Conservation (phyloP, 768 basidiomycete genomes). For the Collybia sordida region DNA sequence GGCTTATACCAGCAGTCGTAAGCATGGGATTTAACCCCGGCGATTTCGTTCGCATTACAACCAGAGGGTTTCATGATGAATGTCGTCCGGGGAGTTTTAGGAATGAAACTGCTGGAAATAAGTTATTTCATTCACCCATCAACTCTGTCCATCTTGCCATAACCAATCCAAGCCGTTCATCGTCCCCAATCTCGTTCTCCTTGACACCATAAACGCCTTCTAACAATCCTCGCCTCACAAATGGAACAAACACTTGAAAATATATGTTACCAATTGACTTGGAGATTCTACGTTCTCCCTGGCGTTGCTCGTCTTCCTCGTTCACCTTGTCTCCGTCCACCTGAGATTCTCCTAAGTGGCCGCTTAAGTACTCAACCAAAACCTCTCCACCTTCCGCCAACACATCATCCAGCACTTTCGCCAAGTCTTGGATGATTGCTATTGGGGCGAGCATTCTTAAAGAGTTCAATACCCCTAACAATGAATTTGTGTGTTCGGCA, state of each 20-base stretch:
- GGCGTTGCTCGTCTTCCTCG: slow-evolving; percentile 11
- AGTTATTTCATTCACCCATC: too few species aligned
- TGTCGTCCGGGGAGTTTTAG: too few species aligned
- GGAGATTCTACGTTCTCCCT: slow-evolving; percentile 31
- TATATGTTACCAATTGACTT: slow-evolving; percentile 57
- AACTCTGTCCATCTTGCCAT: too few species aligned
- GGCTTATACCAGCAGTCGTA: too few species aligned
- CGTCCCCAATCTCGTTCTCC: slow-evolving; percentile 17
- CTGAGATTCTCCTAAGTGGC: slow-evolving; percentile 11
- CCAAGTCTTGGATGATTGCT: slow-evolving; percentile 50
- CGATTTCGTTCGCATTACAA: too few species aligned
- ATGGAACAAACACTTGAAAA: slow-evolving; percentile 65
- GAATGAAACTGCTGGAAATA: too few species aligned
- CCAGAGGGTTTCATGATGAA: too few species aligned
- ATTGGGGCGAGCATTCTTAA: slow-evolving; percentile 80
- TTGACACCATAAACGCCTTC: slow-evolving; percentile 70
- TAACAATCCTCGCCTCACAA: slow-evolving; percentile 63
- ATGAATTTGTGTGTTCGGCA: slow-evolving; percentile 69
- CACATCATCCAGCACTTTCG: slow-evolving; percentile 47
- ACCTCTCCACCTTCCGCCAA: slow-evolving; percentile 45
- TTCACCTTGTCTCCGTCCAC: neutral
- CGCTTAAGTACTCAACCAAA: slow-evolving; percentile 44
- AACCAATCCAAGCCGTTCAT: neutral
- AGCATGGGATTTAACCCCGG: too few species aligned
- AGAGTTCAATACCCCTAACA: slow-evolving; percentile 74